Base-by-base conservation (phyloP, 2,329 filamentous ascomycete genomes). In the Neurospora crassa region DNA sequence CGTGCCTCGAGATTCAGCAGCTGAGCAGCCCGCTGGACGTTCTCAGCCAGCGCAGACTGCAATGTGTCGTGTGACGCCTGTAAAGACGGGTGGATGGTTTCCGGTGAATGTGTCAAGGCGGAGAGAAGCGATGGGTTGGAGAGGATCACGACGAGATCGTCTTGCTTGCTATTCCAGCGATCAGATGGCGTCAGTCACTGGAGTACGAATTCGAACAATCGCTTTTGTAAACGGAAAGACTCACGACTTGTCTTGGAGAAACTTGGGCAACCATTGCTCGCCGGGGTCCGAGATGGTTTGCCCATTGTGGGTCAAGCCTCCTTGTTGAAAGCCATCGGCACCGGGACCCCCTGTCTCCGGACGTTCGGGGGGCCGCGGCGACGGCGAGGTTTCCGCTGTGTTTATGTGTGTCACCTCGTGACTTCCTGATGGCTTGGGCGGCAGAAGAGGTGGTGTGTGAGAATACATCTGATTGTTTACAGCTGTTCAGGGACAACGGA, bases 171-270 rank as follows among this genome's bases (percentile, higher is more conserved):
- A 78, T 79, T 76, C 40, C 43, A 40, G 34, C 29, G 37, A 68
- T 12, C 41, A 67, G 14, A 24, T 69, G 7, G 47, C 11, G 53
- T 63, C 53, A 63, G 29, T 24, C 53, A 34, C 24, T n/a, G 53
- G 34, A 37, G 29, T 37, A 63, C 16, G 8, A 14, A 63, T 63
- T 24, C 16, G 10, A 37, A 37, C 29, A 63, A 59, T 14, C 14
- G 14, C 47, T 34, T 7, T 59, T 63, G 24, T 11, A 63, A 63
- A 42, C 7, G 11, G 34, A 40, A 37, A 8, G 24, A 82, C 88
- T 74, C 83, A 96, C 93, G 92, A 90, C 83, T 96, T 96, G 77
- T 96, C 92, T 77, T 92, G 88, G 2, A 97, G 82, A 14, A 89
- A 83, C 72, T 88, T 87, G 1, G 94, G 94, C 2, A 97, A 84